These are phyloP conservation scores for Globisporangium alternatum DNA, from an alignment of 352 stramenopile genomes.

Conservation along the genomic window DNA sequence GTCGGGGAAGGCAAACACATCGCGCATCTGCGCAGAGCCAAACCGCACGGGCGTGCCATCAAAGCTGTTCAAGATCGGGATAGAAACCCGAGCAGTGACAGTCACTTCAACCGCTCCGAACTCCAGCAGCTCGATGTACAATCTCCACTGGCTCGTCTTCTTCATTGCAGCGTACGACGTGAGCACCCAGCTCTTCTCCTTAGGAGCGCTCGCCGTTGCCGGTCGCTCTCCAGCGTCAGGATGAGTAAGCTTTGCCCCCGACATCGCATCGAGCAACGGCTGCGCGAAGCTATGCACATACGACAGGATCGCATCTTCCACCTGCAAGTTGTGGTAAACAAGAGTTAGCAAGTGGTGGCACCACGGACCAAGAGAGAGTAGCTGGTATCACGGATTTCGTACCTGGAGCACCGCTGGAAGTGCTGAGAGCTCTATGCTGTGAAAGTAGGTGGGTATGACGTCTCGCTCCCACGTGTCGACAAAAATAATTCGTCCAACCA, in stretches of 20 bases:
- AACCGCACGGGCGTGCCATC: slow-evolving; percentile 76
- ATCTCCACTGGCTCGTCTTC: slow-evolving; percentile 43
- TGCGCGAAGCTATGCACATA: slow-evolving; percentile 44
- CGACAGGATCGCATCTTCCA: slow-evolving; percentile 56
- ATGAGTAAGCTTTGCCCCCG: slow-evolving; percentile 3
- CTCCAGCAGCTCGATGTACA: slow-evolving; percentile 60
- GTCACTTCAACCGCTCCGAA: slow-evolving; percentile 62
- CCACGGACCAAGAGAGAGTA: no score
- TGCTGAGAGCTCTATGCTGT: slow-evolving; percentile 60
- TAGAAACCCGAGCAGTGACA: slow-evolving; percentile 71
- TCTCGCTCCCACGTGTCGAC: slow-evolving; percentile 45
- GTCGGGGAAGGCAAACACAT: slow-evolving; percentile 73
- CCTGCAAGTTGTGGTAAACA: slow-evolving; percentile 18
- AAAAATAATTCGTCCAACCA: slow-evolving; percentile 54
- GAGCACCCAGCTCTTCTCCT: slow-evolving; percentile 8
- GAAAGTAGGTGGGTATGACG: slow-evolving; percentile 57
- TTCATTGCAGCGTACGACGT: slow-evolving; percentile 16
- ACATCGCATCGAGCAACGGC: slow-evolving; percentile 36
- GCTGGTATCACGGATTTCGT: background rate
- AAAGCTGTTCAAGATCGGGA: slow-evolving; percentile 80
- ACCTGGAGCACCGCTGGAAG: slow-evolving; percentile 70
- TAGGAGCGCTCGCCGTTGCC: background rate
- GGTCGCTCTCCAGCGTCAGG: no score
- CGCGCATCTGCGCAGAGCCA: slow-evolving; percentile 41
- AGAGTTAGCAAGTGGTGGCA: background rate